These are phyloP conservation scores for Volutella citrinella DNA, from an alignment of 2,329 filamentous ascomycete species.

Conservation along the genomic window DNA sequence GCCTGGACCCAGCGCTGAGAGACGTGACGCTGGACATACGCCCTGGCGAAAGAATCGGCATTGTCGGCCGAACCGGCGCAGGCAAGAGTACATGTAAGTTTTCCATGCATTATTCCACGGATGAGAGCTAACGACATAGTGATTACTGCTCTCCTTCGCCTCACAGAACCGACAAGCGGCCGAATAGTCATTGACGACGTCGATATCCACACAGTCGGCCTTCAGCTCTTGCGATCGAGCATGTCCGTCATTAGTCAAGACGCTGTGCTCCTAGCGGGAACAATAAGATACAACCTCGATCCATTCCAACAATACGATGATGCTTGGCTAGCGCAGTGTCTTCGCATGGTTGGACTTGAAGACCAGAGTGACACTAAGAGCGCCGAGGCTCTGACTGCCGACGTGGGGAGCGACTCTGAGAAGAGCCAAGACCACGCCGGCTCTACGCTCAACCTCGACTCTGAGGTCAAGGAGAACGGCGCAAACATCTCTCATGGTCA, in stretches of 20 bases:
- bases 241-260: conserved; percentile 93
- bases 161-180: conserved; percentile 39
- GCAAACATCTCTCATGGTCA: conserved; percentile 12
- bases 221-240: conserved; percentile 77
- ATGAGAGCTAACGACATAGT: conserved; percentile 1
- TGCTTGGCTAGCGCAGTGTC: conserved; percentile 8
- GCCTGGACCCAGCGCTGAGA: conserved; percentile 76
- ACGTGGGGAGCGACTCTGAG: no score
- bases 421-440: background rate
- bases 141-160: conserved; percentile 18
- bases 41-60: conserved; percentile 85
- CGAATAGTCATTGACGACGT: conserved; percentile 81
- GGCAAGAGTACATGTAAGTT: conserved; percentile 59
- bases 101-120: no score
- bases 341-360: conserved; percentile 6
- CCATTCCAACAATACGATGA: conserved; percentile 55
- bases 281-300: conserved; percentile 80
- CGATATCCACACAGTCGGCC: conserved; percentile 76
- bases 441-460: conserved; percentile 3
- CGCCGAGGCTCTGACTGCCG: background rate
- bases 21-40: conserved; percentile 76
- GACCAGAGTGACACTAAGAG: background rate
- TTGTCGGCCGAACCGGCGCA: conserved; percentile 86
- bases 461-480: conserved; percentile 5
- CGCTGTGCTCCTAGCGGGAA: conserved; percentile 81